phyloP scores from a whole-genome alignment of 1,284 basidiomycete species.

The Xerocomus cyaneibrunnescens region DNA sequence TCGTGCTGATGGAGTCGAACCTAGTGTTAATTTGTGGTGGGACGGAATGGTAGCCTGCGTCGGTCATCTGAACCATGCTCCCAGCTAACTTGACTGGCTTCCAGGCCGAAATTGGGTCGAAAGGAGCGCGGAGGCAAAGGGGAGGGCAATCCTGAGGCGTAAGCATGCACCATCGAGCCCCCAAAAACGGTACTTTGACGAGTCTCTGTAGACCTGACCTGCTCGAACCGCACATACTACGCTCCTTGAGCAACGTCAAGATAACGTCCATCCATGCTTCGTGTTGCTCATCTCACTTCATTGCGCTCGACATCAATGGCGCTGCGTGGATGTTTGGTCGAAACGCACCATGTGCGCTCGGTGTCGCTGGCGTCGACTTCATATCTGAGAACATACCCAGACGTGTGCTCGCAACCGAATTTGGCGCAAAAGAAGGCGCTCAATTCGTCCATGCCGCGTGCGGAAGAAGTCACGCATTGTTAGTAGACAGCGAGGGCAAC shows the following conservation, averaged over 20 bases:
- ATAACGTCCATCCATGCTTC: conserved; percentile 70
- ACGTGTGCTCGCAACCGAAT: conserved; percentile 56
- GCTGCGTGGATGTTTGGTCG: conserved; percentile 86
- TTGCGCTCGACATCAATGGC: conserved; percentile 74
- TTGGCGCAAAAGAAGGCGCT: conserved; percentile 61
- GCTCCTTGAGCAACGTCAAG: conserved; percentile 82
- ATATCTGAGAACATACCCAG: conserved; percentile 74
- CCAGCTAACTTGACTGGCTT: conserved; percentile 23
- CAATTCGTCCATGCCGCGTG: conserved; percentile 81
- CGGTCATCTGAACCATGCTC: background rate
- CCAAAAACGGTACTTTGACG: conserved; percentile 6
- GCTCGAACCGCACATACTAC: conserved; percentile 82
- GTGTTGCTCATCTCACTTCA: conserved; percentile 71
- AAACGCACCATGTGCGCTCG: conserved; percentile 62
- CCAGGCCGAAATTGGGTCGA: conserved; percentile 63
- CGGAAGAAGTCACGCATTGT: conserved; percentile 78
- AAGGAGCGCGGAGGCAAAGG: conserved; percentile 56
- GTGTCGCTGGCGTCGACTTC: conserved; percentile 51
- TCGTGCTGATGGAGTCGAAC: conserved; percentile 16
- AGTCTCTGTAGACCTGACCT: conserved; percentile 60
- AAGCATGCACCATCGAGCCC: conserved; percentile 19
- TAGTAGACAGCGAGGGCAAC: conserved; percentile 79
- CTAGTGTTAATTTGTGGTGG: conserved; percentile 83
- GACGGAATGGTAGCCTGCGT: conserved; percentile 66
- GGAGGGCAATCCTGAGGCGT: conserved; percentile 44